These are phyloP conservation scores for Ophiocordyceps sinensis DNA, from an alignment of 2,329 filamentous ascomycete species.

Conservation along the genomic window DNA sequence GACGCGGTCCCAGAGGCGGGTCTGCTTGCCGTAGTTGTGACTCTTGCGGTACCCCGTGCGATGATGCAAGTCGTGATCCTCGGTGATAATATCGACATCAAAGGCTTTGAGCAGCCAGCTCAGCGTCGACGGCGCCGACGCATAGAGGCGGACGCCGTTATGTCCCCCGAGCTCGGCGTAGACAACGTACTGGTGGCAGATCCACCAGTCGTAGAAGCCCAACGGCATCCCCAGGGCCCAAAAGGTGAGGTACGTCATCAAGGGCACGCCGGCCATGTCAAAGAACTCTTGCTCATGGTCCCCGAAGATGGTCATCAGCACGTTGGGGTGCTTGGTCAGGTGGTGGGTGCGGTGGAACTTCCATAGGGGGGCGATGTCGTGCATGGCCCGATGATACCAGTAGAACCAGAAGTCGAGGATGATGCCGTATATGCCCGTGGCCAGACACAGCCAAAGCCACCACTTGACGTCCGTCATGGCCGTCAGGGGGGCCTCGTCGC, in stretches of 20 bases:
- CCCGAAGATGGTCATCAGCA: slow-evolving; percentile 24
- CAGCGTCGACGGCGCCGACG: slow-evolving; percentile 16
- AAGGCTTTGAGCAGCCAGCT: slow-evolving; percentile 17
- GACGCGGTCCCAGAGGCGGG: slow-evolving; percentile 19
- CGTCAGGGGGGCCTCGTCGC: slow-evolving; percentile 10
- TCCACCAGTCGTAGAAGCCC: slow-evolving; percentile 31
- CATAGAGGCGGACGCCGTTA: slow-evolving; percentile 20
- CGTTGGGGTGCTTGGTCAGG: slow-evolving; percentile 28
- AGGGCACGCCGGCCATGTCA: slow-evolving; percentile 24
- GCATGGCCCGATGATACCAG: slow-evolving; percentile 21
- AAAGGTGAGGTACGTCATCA: slow-evolving; percentile 21
- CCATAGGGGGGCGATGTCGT: slow-evolving; percentile 24
- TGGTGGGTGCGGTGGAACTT: slow-evolving; percentile 29
- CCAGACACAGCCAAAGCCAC: slow-evolving; percentile 21
- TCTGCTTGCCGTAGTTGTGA: slow-evolving; percentile 24
- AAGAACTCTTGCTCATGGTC: slow-evolving; percentile 26
- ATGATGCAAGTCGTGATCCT: slow-evolving; percentile 26
- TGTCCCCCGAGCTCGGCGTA: slow-evolving; percentile 23
- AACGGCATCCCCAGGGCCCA: slow-evolving; percentile 21
- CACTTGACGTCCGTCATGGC: slow-evolving; percentile 3
- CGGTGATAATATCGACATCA: slow-evolving; percentile 21
- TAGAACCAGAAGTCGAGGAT: slow-evolving; percentile 31
- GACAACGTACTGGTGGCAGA: slow-evolving; percentile 26
- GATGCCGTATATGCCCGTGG: slow-evolving; percentile 24
- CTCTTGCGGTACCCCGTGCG: slow-evolving; percentile 21